Evolutionary conservation across 2,329 filamentous ascomycete species (phyloP), one percentile per base, ranked within the genome.

Genomic region (Curvularia hawaiiensis): DNA sequence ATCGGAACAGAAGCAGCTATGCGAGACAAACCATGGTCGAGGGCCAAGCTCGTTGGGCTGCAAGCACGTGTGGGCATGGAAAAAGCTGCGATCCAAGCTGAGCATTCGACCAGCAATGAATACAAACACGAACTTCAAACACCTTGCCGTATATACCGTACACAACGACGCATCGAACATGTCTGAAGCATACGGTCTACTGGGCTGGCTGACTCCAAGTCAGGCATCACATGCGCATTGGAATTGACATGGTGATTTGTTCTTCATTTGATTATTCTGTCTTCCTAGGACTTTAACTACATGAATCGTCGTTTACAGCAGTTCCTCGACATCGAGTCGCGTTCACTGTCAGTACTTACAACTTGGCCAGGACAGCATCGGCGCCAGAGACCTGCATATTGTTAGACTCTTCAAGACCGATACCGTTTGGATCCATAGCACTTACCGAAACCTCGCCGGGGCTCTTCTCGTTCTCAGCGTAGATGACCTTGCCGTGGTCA

Each of bases 401-500:
- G 45, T 59, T 24, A 57, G 47, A 33, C 39, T 16, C 38, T n/a
- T 28, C 26, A 41, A 50, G 11, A 4, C 22, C 16, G 7, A 44
- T 6, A 38, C 12, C 18, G 10, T 11, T 30, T 6, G 3, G 18
- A 43, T 26, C 12, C 18, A 31, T 6, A 28, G 35, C 26, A 59
- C 60, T 57, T 51, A 82, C 82, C 50, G 76, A 75, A 40, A 84
- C 79, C 60, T 83, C 72, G 45, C 78, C 69, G 3, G 79, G 78
- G 61, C 79, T 83, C 62, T 75, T 76, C 80, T 96, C 91, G 70
- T 85, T 88, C 79, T 89, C 90, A 59, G 90, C 90, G 77, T 96
- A 96, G 71, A 80, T 82, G 71, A 96, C 84, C 82, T 91, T 94
- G 77, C 91, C 91, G 30, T 96, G 77, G 62, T 82, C 91, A 66